These are phyloP conservation scores for Blastobotrys malaysiensis DNA, from an alignment of 1,139 yeast genomes.

Conservation along the genomic window DNA sequence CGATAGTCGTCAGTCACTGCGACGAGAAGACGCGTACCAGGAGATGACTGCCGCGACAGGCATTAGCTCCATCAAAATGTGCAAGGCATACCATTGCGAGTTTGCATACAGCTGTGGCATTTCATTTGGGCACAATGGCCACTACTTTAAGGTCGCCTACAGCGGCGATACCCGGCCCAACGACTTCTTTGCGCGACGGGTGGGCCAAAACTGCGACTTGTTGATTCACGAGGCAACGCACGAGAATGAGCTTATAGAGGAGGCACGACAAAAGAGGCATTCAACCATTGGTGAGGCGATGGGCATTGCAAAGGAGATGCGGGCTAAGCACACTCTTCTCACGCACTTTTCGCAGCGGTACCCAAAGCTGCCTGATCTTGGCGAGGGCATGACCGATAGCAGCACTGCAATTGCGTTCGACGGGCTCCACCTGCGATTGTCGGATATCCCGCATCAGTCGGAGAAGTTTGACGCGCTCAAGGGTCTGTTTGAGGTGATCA, in stretches of 20 bases:
- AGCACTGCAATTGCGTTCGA: conserved; percentile 43
- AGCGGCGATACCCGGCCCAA: conserved; percentile 96
- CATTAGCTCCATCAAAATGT: conserved; percentile 35
- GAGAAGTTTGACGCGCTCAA: conserved; percentile 29
- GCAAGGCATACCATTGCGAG: conserved; percentile 79
- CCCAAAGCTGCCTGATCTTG: conserved; percentile 53
- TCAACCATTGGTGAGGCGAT: conserved; percentile 91
- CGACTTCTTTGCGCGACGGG: conserved; percentile 47
- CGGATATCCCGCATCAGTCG: conserved; percentile 36
- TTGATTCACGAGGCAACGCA: conserved; percentile 91
- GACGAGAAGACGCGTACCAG: background rate
- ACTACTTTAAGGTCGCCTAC: conserved; percentile 64
- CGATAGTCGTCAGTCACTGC: conserved; percentile 2
- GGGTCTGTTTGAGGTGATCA: conserved; percentile 19
- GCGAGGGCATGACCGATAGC: conserved; percentile 8
- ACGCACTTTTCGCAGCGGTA: conserved; percentile 94
- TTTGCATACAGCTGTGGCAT: conserved; percentile 74
- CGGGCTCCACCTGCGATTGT: conserved; percentile 47
- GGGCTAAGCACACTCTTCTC: conserved; percentile 61
- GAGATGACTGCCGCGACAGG: conserved; percentile 3
- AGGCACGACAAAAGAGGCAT: conserved; percentile 78
- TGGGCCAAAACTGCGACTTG: conserved; percentile 68
- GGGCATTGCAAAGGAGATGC: conserved; percentile 62
- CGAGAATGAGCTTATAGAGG: conserved; percentile 72
- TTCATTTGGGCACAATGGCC: conserved; percentile 33